Conservation (phyloP, 768 basidiomycete species). For the Kondoa subrosea region DNA sequence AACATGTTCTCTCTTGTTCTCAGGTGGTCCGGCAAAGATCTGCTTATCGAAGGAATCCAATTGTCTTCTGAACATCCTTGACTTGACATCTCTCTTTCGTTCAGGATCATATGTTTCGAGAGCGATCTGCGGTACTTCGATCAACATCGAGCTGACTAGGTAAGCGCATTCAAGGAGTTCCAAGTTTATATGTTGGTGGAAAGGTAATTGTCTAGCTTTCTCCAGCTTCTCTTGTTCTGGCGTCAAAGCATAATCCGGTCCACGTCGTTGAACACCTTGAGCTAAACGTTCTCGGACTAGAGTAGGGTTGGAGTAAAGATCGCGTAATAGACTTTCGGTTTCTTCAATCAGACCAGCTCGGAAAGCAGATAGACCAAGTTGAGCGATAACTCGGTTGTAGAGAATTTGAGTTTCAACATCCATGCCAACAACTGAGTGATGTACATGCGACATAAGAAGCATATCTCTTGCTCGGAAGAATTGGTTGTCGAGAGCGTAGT, state of each 20-base stretch:
- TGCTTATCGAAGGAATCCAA: conserved; percentile 94
- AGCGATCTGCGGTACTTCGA: conserved; percentile 87
- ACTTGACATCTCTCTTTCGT: conserved; percentile 75
- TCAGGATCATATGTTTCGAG: conserved; percentile 57
- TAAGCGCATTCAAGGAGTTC: conserved; percentile 94
- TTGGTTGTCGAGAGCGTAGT: conserved; percentile 87
- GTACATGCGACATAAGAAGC: conserved; percentile 95
- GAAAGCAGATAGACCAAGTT: conserved; percentile 93
- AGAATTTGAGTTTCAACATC: conserved; percentile 94
- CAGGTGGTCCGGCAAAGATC: conserved; percentile 63
- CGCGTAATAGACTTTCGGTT: conserved; percentile 75
- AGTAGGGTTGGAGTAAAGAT: conserved; percentile 89
- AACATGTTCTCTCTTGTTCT: conserved; percentile 94
- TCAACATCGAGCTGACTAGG: conserved; percentile 94
- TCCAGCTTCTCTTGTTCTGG: conserved; percentile 96
- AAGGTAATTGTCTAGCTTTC: conserved; percentile 84
- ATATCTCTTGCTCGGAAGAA: conserved; percentile 95
- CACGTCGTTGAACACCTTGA: conserved; percentile 65
- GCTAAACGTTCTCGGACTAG: conserved; percentile 84
- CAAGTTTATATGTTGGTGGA: conserved; percentile 99
- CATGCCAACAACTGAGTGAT: conserved; percentile 87
- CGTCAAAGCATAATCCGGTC: conserved; percentile 53
- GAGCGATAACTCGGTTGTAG: conserved; percentile 93
- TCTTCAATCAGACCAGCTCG: conserved; percentile 85
- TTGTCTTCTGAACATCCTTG: conserved; percentile 88